Evolutionary conservation across 768 basidiomycete species (phyloP), one percentile per base, ranked within the genome.

Genomic region (Tulasnella sp.): DNA sequence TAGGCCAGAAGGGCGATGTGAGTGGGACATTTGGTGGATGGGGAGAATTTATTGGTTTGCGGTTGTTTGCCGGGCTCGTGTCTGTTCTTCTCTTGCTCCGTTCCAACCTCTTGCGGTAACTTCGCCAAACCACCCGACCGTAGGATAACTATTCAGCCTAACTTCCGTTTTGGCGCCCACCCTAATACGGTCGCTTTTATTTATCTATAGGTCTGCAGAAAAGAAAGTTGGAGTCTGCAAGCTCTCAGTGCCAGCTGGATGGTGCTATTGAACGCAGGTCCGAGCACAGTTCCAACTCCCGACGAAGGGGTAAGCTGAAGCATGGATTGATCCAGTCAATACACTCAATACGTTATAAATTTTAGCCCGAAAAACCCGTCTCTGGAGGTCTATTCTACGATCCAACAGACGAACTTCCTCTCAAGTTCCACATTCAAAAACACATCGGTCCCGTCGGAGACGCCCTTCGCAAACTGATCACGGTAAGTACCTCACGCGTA

Each of bases 361-460:
- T 57, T n/a, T n/a, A 57, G 26, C 55, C 26, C 23, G 23, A 23
- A 57, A 23, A 57, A 20, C 15, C 13, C 26, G 55, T 57, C 23
- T 57, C 55, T 57, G 55, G 55, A 73, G 73, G 73, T 73, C n/a
- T 75, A 40, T 75, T 75, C 61, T 42, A 75, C 39, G 48, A 75
- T 26, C 20, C 39, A 26, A 48, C 15, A 32, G 37, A 51, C 35
- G 55, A 61, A 23, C 51, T 40, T 26, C 48, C 51, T 69, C 48
- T 75, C 5, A 75, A 75, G 55, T 75, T 75, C 35, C 74, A 75
- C 39, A 75, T 75, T 57, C 74, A 75, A 57, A 75, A 75, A 48
- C 37, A 75, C 40, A 46, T 75, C 35, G 37, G 74, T 5, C 46
- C 44, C 26, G 51, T 75, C 13, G 40, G 23, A n/a, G 46, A 55